phyloP scores from a whole-genome alignment of 768 basidiomycete genomes.

The Glaciozyma antarctica region DNA sequence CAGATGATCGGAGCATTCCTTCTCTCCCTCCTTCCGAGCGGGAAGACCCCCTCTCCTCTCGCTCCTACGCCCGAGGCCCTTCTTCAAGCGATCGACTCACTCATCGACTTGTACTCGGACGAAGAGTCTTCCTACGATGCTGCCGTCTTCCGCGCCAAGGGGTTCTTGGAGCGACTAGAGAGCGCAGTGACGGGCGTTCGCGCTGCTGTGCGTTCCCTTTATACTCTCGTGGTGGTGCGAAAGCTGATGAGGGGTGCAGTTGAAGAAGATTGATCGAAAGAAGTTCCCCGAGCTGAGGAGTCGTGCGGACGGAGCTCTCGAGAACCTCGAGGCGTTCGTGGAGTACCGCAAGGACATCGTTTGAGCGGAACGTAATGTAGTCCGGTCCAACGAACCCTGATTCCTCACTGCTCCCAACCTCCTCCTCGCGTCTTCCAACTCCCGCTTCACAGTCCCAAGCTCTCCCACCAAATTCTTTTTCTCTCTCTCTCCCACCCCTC shows the following conservation, averaged over 20 bases:
- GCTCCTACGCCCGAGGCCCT: constrained; percentile 23
- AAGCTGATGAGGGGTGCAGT: constrained; percentile 26
- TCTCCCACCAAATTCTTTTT: no score
- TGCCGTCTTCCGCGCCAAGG: constrained; percentile 37
- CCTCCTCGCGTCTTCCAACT: no score
- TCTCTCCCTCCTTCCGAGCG: constrained; percentile 29
- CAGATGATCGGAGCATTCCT: constrained; percentile 39
- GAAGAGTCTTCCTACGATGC: constrained; percentile 41
- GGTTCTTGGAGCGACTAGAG: constrained; percentile 37
- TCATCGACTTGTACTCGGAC: constrained; percentile 45
- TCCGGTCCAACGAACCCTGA: no score
- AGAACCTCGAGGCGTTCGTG: constrained; percentile 43
- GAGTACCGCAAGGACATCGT: constrained; percentile 38
- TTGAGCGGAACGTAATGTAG: neutral
- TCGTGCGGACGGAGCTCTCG: constrained; percentile 41
- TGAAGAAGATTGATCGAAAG: constrained; percentile 41
- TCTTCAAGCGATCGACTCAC: constrained; percentile 41
- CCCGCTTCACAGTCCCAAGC: no score
- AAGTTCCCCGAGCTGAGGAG: constrained; percentile 39
- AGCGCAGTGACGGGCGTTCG: constrained; percentile 36
- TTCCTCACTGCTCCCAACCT: no score
- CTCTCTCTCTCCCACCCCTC: no score
- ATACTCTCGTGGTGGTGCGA: neutral
- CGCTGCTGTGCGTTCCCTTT: constrained; percentile 36
- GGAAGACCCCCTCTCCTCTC: constrained; percentile 1